These are phyloP conservation scores for Saccharomyces hybrid DNA, from an alignment of 1,139 yeast genomes.

Conservation along the genomic window DNA sequence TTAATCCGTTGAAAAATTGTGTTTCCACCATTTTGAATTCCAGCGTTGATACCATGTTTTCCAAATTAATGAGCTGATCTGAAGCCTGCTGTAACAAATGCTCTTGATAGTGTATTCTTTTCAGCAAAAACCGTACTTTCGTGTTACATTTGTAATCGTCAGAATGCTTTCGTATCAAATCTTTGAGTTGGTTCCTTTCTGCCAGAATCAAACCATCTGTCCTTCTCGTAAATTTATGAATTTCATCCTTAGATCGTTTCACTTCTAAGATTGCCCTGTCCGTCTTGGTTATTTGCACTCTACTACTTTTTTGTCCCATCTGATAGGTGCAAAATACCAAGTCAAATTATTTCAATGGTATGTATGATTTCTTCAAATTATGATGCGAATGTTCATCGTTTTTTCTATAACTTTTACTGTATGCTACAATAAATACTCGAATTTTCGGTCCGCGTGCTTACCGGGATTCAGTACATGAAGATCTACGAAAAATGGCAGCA, in stretches of 20 bases:
- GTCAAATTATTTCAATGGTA: too few species aligned
- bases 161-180: slow-evolving; percentile 24
- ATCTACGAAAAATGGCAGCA: too few species aligned
- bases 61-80: slow-evolving; percentile 70
- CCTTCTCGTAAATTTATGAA: slow-evolving; percentile 65
- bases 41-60: slow-evolving; percentile 62
- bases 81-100: slow-evolving; percentile 60
- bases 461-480: too few species aligned
- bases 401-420: too few species aligned
- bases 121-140: slow-evolving; percentile 54
- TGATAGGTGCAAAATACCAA: too few species aligned
- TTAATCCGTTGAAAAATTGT: slow-evolving; percentile 72
- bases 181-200: slow-evolving; percentile 29
- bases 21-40: slow-evolving; percentile 86
- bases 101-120: slow-evolving; percentile 77
- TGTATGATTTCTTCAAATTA: too few species aligned
- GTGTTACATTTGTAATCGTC: slow-evolving; percentile 34
- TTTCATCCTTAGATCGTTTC: slow-evolving; percentile 79
- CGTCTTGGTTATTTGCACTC: slow-evolving; percentile 58
- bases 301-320: slow-evolving; percentile 31
- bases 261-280: slow-evolving; percentile 81
- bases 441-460: too few species aligned
- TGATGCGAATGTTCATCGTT: too few species aligned
- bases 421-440: too few species aligned
- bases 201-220: slow-evolving; percentile 45